Conservation (phyloP, 2,329 filamentous ascomycete genomes). For the Talaromyces funiculosus region DNA sequence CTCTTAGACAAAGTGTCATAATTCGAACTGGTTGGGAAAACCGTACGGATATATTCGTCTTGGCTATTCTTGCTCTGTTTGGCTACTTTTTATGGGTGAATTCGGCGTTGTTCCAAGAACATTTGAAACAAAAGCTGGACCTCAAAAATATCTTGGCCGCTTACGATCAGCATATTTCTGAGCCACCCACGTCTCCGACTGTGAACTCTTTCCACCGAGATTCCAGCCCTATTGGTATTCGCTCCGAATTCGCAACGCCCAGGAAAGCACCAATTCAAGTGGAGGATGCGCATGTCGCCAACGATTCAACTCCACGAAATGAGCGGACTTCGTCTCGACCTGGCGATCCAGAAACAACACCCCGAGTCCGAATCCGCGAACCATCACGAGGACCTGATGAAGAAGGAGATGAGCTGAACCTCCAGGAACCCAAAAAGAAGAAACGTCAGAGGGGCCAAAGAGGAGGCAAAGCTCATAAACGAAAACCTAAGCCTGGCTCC, state of each 20-base stretch:
- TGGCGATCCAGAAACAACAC: conserved; percentile 21
- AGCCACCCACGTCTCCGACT: conserved; percentile 36
- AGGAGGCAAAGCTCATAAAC: conserved; percentile 62
- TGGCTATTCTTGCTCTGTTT: conserved; percentile 35
- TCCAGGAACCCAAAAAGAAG: conserved; percentile 52
- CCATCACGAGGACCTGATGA: conserved; percentile 29
- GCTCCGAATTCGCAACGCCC: conserved; percentile 8
- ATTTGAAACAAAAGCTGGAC: conserved; percentile 41
- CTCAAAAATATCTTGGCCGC: conserved; percentile 41
- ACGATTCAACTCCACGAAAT: conserved; percentile 27
- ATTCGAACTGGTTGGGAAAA: conserved; percentile 45
- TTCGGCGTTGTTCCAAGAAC: conserved; percentile 34
- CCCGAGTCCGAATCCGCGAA: conserved; percentile 38
- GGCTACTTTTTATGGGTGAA: conserved; percentile 41
- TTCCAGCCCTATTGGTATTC: conserved; percentile 18
- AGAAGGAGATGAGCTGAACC: conserved; percentile 25
- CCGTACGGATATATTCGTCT: conserved; percentile 40
- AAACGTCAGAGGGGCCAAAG: conserved; percentile 66
- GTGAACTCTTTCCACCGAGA: conserved; percentile 27
- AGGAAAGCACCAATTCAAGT: conserved; percentile 9
- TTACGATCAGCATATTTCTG: conserved; percentile 32
- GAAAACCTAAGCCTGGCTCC: conserved; percentile 47
- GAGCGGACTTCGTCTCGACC: conserved; percentile 18
- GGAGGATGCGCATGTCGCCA: conserved; percentile 28
- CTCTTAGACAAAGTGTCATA: conserved; percentile 38